Conservation (phyloP, 352 stramenopile genomes). For the Phytophthora hibernalis region DNA sequence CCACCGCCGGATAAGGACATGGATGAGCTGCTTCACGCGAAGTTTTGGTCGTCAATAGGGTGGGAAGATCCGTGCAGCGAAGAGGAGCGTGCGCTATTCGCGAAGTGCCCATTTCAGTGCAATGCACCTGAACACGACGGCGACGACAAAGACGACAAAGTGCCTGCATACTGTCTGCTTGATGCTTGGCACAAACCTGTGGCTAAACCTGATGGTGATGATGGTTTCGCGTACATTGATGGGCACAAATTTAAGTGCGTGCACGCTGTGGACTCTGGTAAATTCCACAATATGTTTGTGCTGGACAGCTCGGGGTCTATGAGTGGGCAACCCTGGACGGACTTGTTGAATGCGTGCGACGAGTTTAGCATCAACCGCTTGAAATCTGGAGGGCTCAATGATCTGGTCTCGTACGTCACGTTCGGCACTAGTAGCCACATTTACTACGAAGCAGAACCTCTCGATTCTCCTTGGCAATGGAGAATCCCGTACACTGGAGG, state of each 20-base stretch:
- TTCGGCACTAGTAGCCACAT: slow-evolving; percentile 33
- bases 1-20: slow-evolving; percentile 32
- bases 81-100: slow-evolving; percentile 37
- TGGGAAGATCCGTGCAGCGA: slow-evolving; percentile 51
- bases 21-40: slow-evolving; percentile 49
- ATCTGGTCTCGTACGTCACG: slow-evolving; percentile 48
- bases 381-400: slow-evolving; percentile 23
- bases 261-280: slow-evolving; percentile 29
- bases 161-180: slow-evolving; percentile 38
- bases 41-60: slow-evolving; percentile 47
- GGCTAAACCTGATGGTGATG: slow-evolving; percentile 53
- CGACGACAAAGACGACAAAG: slow-evolving; percentile 6
- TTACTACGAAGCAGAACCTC: slow-evolving; percentile 23
- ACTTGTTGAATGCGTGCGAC: slow-evolving; percentile 32
- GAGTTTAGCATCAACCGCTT: slow-evolving; percentile 36
- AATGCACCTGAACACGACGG: slow-evolving; percentile 42
- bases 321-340: slow-evolving; percentile 37
- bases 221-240: slow-evolving; percentile 26
- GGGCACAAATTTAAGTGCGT: slow-evolving; percentile 50
- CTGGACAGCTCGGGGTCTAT: slow-evolving; percentile 52
- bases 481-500: slow-evolving; percentile 41
- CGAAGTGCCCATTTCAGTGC: slow-evolving; percentile 45
- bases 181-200: slow-evolving; percentile 46
- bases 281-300: slow-evolving; percentile 53
- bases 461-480: slow-evolving; percentile 1